Evolutionary conservation across 768 basidiomycete species (phyloP), one percentile per base, ranked within the genome.

Genomic region (Lenzites betulinus): DNA sequence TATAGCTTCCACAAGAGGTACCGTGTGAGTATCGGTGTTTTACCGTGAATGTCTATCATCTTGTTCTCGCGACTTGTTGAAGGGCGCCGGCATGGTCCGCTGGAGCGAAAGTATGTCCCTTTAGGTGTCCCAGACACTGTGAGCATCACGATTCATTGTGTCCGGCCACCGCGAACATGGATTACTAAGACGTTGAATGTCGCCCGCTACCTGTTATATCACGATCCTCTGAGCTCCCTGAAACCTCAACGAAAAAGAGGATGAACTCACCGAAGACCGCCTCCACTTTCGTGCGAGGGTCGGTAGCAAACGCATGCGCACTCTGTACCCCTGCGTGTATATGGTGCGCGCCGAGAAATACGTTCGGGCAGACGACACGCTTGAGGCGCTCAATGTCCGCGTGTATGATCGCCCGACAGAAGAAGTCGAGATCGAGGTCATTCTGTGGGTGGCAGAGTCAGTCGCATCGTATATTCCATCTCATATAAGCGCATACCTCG

Each of bases 371-470:
- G 8, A 80, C 79, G n/a, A 81, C 78, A 9, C 67, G 64, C 66
- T 80, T 82, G 48, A 87, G 76, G 25, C 79, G 79, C 61, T 79
- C 79, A 44, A 88, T 78, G 65, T 88, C 85, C n/a, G 75, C 71
- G 49, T 78, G 79, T 48, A 88, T 75, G 62, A 88, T 80, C 23
- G 80, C 78, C 23, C 74, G 76, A 69, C 83, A 86, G 75, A 87
- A 86, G 48, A 86, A 71, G 70, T 88, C 87, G 22, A 88, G 77
- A 64, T 88, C 86, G 33, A 88, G 79, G 64, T 88, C 87, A 66
- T 87, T 86, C 83, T 86, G 30, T 33, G 30, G 11, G 30, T 33
- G 11, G 4, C 6, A 33, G 30, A 33, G 30, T 33, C 11, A 33
- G 50, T 13, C 43, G 35, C 25, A 20, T 41, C 58, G 11, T 3